Percentiles rank a stretch among this genome's conserved stretches.
These are phyloP conservation scores for Aspergillus ruber DNA, from an alignment of 2,329 filamentous ascomycete genomes.

Conservation along the genomic window DNA sequence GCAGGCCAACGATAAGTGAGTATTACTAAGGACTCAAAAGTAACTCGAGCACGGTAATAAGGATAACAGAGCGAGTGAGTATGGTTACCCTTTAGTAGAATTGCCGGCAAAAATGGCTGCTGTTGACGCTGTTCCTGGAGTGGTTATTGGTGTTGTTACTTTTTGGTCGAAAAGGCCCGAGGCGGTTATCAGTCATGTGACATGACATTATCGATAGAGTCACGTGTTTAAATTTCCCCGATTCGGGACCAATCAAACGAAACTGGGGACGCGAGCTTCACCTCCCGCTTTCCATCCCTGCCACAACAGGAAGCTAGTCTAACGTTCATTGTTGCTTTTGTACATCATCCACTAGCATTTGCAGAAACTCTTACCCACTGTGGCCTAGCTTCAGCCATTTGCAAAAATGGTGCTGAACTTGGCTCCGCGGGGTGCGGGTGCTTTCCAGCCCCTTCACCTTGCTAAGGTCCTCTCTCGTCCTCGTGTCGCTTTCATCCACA, in stretches of 20 bases:
- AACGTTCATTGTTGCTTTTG: neutral
- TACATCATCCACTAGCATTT: neutral
- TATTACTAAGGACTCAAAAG: conserved; percentile 38
- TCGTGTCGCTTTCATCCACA: conserved; percentile 20
- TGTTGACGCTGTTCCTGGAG: neutral
- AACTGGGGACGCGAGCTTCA: conserved; percentile 16
- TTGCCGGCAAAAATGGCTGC: neutral
- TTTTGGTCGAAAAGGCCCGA: neutral
- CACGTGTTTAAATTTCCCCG: conserved; percentile 7
- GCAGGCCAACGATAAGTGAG: conserved; percentile 48
- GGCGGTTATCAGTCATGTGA: conserved; percentile 11
- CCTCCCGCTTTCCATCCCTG: conserved; percentile 20
- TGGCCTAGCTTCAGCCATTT: neutral
- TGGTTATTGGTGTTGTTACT: neutral
- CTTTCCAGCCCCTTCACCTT: conserved; percentile 24
- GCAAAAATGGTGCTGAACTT: conserved; percentile 27
- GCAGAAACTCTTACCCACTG: neutral
- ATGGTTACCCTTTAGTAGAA: conserved; percentile 18
- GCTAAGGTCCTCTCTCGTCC: conserved; percentile 18
- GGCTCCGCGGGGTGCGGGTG: conserved; percentile 23
- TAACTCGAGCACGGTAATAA: conserved; percentile 17
- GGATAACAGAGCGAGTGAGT: conserved; percentile 10
- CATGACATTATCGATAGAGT: conserved; percentile 9
- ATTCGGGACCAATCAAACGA: conserved; percentile 21
- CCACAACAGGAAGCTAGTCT: neutral